Base-by-base conservation (phyloP, 1,284 basidiomycete species). In the Ganoderma resinaceum region DNA sequence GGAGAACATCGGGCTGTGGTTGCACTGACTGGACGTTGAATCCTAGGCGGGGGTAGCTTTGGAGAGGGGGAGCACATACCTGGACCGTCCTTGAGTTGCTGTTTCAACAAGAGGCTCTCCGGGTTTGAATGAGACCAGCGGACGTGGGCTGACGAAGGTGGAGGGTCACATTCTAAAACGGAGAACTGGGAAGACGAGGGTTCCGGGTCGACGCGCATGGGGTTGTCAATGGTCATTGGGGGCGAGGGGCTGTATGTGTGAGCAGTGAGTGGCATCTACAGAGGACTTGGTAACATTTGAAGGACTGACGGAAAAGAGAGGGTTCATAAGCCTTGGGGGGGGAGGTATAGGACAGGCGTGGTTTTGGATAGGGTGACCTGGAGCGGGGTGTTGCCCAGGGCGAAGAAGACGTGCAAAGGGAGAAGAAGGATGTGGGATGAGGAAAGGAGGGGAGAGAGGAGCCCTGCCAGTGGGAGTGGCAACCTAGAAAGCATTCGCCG, bases 101-200 rank as follows among this genome's bases (percentile, higher is more conserved):
- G 58, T 5, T 26, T 60, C 12, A 60, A 16, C 8, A 60, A n/a
- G 23, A n/a, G 58, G 23, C 14, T 60, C 58, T 60, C 58, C 0
- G 58, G 37, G 37, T 60, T 60, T 29, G 58, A 60, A 23, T 59
- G 57, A 23, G 58, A 37, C 58, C 58, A 60, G 37, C 37, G 37
- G 6, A 60, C 58, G 12, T 23, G n/a, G 14, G 58, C 58, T 14
- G 58, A 38, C 16, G 58, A 38, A 23, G 58, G 37, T 23, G 58
- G 37, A 26, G 58, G 37, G 23, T 38, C 37, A 7, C n/a, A 38
- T 26, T 40, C 58, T 1, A 35, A 23, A 20, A 37, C 7, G 33
- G 55, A 29, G 12, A 40, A 42, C 20, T 60, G 58, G 23, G 58
- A 38, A 14, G 23, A 23, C 7, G 35, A 20, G 26, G 58, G 58